These are phyloP conservation scores for Lumnitzera racemosa DNA, from an alignment of 345 rosid species.

Conservation along the genomic window DNA sequence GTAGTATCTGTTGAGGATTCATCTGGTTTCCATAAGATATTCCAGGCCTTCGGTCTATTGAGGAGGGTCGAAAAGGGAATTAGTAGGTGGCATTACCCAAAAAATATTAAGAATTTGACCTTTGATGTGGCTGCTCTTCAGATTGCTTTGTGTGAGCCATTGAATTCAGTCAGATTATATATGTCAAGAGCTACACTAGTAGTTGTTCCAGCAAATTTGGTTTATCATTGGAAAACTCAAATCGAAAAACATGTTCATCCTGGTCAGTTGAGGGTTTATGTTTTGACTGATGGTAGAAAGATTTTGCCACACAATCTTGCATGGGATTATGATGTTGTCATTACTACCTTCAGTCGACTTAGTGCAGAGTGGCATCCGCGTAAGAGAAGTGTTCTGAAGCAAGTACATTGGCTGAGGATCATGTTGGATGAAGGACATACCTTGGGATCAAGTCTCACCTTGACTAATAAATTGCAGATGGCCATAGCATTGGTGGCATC, in stretches of 20 bases:
- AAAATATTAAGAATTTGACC: conserved; percentile 54
- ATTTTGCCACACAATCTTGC: conserved; percentile 82
- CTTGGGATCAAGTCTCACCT: conserved; percentile 84
- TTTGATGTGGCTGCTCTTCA: conserved; percentile 86
- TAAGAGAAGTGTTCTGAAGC: conserved; percentile 78
- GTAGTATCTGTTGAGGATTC: conserved; percentile 31
- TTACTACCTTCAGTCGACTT: conserved; percentile 85
- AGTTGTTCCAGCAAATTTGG: conserved; percentile 88
- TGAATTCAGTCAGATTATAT: conserved; percentile 69
- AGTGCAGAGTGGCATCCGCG: conserved; percentile 89
- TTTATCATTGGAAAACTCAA: conserved; percentile 92
- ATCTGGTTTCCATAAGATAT: conserved; percentile 48
- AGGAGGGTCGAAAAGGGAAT: conserved; percentile 54
- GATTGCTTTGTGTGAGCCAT: conserved; percentile 67
- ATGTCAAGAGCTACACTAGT: conserved; percentile 83
- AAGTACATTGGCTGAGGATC: conserved; percentile 95
- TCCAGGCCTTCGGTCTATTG: conserved; percentile 73
- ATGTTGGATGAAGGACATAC: conserved; percentile 98
- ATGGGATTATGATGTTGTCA: conserved; percentile 93
- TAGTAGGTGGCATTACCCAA: conserved; percentile 74
- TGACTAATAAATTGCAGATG: conserved; percentile 96
- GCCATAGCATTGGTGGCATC: conserved; percentile 76
- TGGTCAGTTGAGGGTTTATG: conserved; percentile 65
- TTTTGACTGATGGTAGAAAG: conserved; percentile 61
- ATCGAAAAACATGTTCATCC: conserved; percentile 71